Base-by-base conservation (phyloP, 2,329 filamentous ascomycete genomes). In the Ascochyta clinopodiicola region DNA sequence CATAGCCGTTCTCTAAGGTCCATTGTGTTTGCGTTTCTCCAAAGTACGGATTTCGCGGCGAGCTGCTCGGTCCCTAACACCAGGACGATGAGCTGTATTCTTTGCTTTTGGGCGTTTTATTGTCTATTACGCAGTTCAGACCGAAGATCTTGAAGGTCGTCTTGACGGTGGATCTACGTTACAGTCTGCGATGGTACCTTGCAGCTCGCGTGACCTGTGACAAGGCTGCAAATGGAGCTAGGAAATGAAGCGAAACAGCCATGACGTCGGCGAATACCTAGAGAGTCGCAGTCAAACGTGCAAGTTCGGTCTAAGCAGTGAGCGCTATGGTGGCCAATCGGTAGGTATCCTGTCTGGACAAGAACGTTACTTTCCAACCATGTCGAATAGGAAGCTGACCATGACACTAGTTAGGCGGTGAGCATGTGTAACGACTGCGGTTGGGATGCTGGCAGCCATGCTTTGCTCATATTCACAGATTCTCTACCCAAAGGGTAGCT, bases 381-480 rank as follows among this genome's bases (percentile, higher is more conserved):
- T 55, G 50, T 43, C 24, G 60, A 48, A 59, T 25, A 46, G 21
- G 45, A 56, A 50, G 37, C 45, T 53, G 54, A 47, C 24, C 34
- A 51, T 56, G 61, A 59, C 57, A 64, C 57, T 27, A 52, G 54
- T 54, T 43, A 60, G 57, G 67, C 64, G 62, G 67, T 70, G 66
- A 68, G 61, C 57, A 55, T 62, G 64, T 68, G 60, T 56, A 56
- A 66, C 51, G 17, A 39, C 35, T 25, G 15, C 38, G 37, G 37
- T 46, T 37, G 43, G 36, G 25, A 43, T 32, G 21, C 43, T 32
- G 32, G 42, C 19, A 29, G 36, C 37, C 43, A 51, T 37, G 22
- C 13, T 27, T 9, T 36, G 34, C 29, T 21, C 44, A 43, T 36
- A 42, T 24, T 43, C 31, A 44, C 25, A 34, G 15, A 42, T 15